These are phyloP conservation scores for Microsporum canis DNA, from an alignment of 2,329 filamentous ascomycete species.

Conservation along the genomic window DNA sequence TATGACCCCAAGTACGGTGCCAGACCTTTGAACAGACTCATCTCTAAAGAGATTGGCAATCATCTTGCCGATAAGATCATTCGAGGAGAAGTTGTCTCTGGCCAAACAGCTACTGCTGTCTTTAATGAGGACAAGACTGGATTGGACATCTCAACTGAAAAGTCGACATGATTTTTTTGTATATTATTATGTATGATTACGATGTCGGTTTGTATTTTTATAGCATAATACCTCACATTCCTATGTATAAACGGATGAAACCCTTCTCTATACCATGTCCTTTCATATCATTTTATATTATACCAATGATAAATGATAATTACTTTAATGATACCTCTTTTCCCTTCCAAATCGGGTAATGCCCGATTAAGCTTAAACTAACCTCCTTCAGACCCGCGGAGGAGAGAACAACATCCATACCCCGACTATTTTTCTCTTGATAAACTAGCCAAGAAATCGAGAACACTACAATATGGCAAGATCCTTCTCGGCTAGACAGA, in stretches of 20 bases:
- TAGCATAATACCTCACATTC: neutral
- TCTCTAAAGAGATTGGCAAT: constrained; percentile 82
- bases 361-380: neutral
- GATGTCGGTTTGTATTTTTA: constrained; percentile 2
- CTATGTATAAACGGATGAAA: neutral
- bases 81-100: constrained; percentile 63
- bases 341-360: neutral
- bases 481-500: neutral
- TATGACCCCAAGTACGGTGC: constrained; percentile 91
- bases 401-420: neutral
- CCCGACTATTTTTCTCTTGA: neutral
- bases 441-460: neutral
- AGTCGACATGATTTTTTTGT: constrained; percentile 1
- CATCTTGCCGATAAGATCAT: constrained; percentile 86
- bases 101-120: constrained; percentile 59
- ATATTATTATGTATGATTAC: neutral
- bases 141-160: constrained; percentile 40
- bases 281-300: neutral
- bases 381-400: neutral
- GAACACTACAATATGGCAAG: neutral
- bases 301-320: neutral
- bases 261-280: neutral
- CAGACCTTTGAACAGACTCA: constrained; percentile 78
- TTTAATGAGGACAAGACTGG: constrained; percentile 53
- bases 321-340: neutral